Base-by-base conservation (phyloP, 768 basidiomycete genomes). In the Nidularia pulvinata region DNA sequence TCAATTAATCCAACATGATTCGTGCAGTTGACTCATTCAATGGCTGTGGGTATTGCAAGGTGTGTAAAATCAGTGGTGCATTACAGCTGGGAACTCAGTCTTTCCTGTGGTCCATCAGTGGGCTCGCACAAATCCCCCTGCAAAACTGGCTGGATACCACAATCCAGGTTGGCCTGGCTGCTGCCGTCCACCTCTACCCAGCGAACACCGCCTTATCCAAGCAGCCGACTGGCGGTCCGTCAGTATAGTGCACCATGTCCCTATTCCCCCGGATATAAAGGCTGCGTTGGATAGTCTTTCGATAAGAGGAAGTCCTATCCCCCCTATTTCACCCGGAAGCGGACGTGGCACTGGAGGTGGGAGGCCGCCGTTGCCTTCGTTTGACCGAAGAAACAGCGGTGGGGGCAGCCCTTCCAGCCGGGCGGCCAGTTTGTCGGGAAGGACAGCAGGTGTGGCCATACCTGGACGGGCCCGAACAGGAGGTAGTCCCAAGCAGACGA, bases 11-110 rank as follows among this genome's bases (percentile, higher is more conserved):
- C 54, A 42, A 19, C 19, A 19, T 50, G 57, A 52, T 37, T 55
- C 44, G 54, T 59, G 44, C 65, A 91, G 89, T 93, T 60, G 83
- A 88, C 64, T 83, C 83, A 35, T 92, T 92, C 76, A 91, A 88
- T 61, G 89, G 90, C 48, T 93, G 91, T 67, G 92, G 92, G 22
- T 94, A 83, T 69, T 94, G 92, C 87, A 94, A 93, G 85, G 91
- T 92, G 55, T 43, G 69, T 66, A 33, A 1, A 19, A 19, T 19
- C 19, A 19, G 19, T 19, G 1, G 19, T 19, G 19, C 19, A 19
- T 19, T 19, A 1, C 19, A 1, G 19, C 19, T 1, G 19, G 19
- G 19, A 19, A 19, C 19, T 19, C 19, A 19, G 19, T 19, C 19
- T 19, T 19, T 19, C 19, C 19, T 19, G 19, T 19, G 19, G 19